phyloP scores from a whole-genome alignment of 1,284 basidiomycete species.

The Papiliotrema fonsecae region DNA sequence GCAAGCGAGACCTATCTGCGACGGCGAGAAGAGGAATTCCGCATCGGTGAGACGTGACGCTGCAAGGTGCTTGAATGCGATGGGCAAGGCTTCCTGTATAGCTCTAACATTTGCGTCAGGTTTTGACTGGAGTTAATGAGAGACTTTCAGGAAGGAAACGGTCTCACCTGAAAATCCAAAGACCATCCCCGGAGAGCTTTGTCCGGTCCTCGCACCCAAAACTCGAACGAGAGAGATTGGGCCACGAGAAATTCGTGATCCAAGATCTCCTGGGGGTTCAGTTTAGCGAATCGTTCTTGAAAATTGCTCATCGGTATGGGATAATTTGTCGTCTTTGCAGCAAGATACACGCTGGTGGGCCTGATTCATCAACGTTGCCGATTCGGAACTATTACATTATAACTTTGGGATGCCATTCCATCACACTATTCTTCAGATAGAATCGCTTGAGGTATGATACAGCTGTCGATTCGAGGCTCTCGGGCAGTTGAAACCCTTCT shows the following conservation, averaged over 20 bases:
- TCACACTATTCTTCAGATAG: conserved; percentile 94
- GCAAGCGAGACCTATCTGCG: conserved; percentile 88
- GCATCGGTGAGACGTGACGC: conserved; percentile 79
- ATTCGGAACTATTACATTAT: conserved; percentile 68
- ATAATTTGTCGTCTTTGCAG: conserved; percentile 93
- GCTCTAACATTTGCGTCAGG: conserved; percentile 11
- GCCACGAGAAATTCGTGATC: conserved; percentile 93
- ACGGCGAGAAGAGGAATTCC: conserved; percentile 85
- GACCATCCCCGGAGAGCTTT: conserved; percentile 83
- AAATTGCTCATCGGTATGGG: conserved; percentile 82
- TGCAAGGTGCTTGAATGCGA: conserved; percentile 53
- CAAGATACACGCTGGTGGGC: conserved; percentile 91
- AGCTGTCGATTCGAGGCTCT: conserved; percentile 88
- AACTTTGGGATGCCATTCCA: conserved; percentile 98
- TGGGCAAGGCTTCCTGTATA: conserved; percentile 24
- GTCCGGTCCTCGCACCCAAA: conserved; percentile 86
- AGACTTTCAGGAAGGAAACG: conserved; percentile 12
- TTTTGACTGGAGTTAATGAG: conserved; percentile 4
- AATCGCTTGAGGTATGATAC: conserved; percentile 91
- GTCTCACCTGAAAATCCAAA: conserved; percentile 76
- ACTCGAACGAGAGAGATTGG: conserved; percentile 88
- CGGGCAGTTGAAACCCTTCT: conserved; percentile 73
- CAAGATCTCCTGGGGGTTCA: conserved; percentile 72
- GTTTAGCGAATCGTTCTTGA: conserved; percentile 71
- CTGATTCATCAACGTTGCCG: conserved; percentile 49